Conservation (phyloP, 495 filamentous ascomycete genomes). For the Xylaria bambusicola region DNA sequence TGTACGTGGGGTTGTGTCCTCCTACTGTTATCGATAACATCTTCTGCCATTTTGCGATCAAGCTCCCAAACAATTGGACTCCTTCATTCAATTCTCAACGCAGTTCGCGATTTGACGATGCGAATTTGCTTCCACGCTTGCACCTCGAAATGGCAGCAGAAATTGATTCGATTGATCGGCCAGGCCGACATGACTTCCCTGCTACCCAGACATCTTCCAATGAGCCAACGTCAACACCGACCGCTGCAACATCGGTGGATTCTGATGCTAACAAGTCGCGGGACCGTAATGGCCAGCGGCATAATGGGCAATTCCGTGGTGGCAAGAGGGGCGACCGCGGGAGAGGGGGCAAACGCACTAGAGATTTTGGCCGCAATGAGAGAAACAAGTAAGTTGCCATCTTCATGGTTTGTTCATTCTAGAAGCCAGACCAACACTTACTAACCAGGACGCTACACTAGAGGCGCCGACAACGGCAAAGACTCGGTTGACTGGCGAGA, state of each 20-base stretch:
- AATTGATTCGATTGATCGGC: constrained; percentile 8
- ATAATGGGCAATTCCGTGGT: not conserved
- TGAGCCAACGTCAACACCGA: not conserved
- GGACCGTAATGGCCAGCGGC: not conserved
- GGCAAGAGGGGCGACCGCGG: constrained; percentile 10
- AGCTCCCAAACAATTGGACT: not conserved
- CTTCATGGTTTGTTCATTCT: not conserved
- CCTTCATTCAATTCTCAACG: not conserved
- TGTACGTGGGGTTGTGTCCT: not conserved
- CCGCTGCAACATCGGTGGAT: constrained; percentile 3
- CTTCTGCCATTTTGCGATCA: constrained; percentile 1
- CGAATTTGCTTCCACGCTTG: not conserved
- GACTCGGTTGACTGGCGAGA: constrained; percentile 29
- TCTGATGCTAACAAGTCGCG: not conserved
- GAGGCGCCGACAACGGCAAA: constrained; percentile 10
- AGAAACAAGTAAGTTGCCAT: constrained; percentile 18
- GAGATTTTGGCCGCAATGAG: constrained; percentile 4
- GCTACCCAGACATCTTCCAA: not conserved
- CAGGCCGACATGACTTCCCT: not conserved
- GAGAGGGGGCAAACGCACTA: constrained; percentile 21
- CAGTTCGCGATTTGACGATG: constrained; percentile 5
- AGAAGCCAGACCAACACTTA: constrained; percentile 23
- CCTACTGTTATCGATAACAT: constrained; percentile 13
- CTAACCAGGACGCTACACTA: constrained; percentile 27
- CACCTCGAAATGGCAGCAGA: constrained; percentile 9